Percentiles rank a stretch among this genome's conserved stretches.
Evolutionary conservation across 345 rosid genomes (phyloP).

Genomic region (Murraya paniculata): DNA sequence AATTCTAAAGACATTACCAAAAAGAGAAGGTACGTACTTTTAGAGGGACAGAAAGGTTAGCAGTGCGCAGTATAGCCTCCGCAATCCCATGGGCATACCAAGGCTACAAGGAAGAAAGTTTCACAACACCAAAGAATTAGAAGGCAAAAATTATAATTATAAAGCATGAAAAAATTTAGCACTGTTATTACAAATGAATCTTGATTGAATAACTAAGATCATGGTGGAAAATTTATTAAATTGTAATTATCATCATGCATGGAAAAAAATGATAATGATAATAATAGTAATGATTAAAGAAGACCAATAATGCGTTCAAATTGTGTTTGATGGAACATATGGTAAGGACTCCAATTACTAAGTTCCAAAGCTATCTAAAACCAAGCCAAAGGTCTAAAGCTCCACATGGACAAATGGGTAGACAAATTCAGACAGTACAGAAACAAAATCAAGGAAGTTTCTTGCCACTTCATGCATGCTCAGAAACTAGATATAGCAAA

Average conservation of each 20-base stretch:
- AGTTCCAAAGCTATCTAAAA: neutral
- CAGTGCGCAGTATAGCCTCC: slow-evolving; percentile 87
- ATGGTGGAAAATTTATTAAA: neutral
- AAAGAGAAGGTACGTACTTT: slow-evolving; percentile 43
- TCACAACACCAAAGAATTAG: slow-evolving; percentile 13
- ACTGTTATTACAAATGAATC: neutral
- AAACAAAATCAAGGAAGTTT: neutral
- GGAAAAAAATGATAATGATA: neutral
- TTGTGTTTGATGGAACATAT: neutral
- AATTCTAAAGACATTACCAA: neutral
- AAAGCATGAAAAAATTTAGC: slow-evolving; percentile 8
- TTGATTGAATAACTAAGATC: slow-evolving; percentile 3
- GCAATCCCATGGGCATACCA: slow-evolving; percentile 99
- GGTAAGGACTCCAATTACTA: neutral
- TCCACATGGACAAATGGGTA: neutral
- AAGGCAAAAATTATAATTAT: neutral
- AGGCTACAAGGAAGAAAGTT: slow-evolving; percentile 52
- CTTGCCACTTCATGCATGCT: neutral
- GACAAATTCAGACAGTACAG: neutral
- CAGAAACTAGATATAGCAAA: neutral
- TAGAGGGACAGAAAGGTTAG: slow-evolving; percentile 84
- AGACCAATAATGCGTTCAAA: neutral
- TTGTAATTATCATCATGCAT: neutral
- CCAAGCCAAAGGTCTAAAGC: neutral
- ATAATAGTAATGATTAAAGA: too few relatives aligned